phyloP scores from a whole-genome alignment of 176 grass and related monocot genomes.

The Urochloa ruziziensis region DNA sequence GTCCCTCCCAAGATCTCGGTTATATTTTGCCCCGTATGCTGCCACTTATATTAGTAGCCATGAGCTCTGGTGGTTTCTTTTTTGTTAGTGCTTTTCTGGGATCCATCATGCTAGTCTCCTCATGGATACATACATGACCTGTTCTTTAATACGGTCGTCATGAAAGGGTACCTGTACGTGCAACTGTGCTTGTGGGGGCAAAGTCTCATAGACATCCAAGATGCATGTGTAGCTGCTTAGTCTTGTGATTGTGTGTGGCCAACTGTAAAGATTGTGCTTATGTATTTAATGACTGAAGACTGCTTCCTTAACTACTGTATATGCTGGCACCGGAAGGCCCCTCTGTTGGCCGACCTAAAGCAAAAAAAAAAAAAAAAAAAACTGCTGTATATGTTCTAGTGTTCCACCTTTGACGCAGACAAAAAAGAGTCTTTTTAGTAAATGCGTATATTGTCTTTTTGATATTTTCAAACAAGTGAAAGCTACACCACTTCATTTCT shows the following conservation, averaged over 20 bases:
- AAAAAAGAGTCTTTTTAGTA: not conserved
- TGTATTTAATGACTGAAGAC: not conserved
- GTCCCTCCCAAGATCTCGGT: too few species aligned
- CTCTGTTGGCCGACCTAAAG: too few species aligned
- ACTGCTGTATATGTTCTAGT: too few species aligned
- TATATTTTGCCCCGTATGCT: not conserved
- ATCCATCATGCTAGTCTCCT: not conserved
- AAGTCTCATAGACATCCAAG: not conserved
- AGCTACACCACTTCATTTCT: not conserved
- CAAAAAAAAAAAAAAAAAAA: too few species aligned
- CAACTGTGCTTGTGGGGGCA: not conserved
- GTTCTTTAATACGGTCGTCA: too few species aligned
- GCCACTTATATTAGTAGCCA: not conserved
- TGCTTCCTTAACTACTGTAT: not conserved
- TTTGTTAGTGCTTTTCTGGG: not conserved
- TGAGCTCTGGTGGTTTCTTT: not conserved
- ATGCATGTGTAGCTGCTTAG: not conserved
- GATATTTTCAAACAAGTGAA: not conserved
- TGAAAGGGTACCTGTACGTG: too few species aligned
- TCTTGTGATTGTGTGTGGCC: not conserved
- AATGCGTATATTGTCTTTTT: not conserved
- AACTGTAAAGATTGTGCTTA: not conserved
- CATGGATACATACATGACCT: not conserved
- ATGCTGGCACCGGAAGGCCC: too few species aligned
- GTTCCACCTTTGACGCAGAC: not conserved